phyloP scores from a whole-genome alignment of 768 basidiomycete genomes.

The Podaxis sp. region DNA sequence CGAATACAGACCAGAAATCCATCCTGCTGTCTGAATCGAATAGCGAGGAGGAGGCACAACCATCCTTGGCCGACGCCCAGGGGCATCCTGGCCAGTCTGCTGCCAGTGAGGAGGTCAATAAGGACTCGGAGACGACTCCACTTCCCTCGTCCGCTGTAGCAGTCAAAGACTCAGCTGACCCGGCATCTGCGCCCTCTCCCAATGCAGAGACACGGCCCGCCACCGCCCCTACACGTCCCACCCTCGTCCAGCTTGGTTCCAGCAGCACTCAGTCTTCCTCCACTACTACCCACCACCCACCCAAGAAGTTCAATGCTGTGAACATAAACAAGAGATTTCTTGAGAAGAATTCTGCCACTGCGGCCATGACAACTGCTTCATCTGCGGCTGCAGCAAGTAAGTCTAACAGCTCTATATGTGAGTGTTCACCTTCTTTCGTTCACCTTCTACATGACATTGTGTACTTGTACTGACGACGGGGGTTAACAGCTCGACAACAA shows the following conservation, averaged over 20 bases:
- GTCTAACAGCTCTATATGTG: conserved; percentile 49
- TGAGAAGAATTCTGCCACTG: conserved; percentile 74
- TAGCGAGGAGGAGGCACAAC: conserved; percentile 26
- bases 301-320: conserved; percentile 84
- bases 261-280: conserved; percentile 25
- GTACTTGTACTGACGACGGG: conserved; percentile 11
- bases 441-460: neutral
- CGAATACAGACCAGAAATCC: conserved; percentile 51
- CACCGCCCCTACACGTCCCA: conserved; percentile 32
- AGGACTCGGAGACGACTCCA: conserved; percentile 16
- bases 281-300: conserved; percentile 42
- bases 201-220: conserved; percentile 22
- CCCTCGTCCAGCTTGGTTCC: conserved; percentile 43
- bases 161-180: conserved; percentile 14
- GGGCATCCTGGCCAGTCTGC: conserved; percentile 20
- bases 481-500: conserved; percentile 49
- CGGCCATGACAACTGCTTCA: conserved; percentile 43
- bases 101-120: conserved; percentile 15
- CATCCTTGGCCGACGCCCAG: conserved; percentile 20
- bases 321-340: conserved; percentile 97
- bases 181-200: conserved; percentile 8
- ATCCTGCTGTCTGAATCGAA: conserved; percentile 41
- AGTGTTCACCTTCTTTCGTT: conserved; percentile 20
- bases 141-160: conserved; percentile 11
- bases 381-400: conserved; percentile 42